A percentile compares a stretch with the other conserved stretches of the same genome.
Evolutionary conservation across 1,284 basidiomycete genomes (phyloP).

Genomic region (Taiwanofungus camphoratus): DNA sequence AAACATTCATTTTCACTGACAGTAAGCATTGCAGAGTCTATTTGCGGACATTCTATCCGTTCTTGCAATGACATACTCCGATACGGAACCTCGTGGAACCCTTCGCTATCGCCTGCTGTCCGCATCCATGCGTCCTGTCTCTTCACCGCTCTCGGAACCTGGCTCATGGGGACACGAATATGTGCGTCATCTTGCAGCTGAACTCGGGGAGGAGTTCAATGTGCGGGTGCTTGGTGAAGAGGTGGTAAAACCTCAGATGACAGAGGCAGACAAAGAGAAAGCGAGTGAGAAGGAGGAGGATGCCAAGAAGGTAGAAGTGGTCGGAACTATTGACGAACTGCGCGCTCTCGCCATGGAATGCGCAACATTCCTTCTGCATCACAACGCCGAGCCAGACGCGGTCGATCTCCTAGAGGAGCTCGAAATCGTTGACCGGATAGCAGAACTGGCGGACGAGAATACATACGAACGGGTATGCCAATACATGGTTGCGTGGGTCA

Average conservation of each 20-base stretch:
- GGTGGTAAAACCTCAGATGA: slow-evolving; percentile 29
- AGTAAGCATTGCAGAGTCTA: slow-evolving; percentile 54
- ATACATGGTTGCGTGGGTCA: slow-evolving; percentile 89
- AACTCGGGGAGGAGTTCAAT: slow-evolving; percentile 92
- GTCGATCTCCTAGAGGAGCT: slow-evolving; percentile 95
- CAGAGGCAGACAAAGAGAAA: slow-evolving; percentile 26
- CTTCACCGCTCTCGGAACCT: slow-evolving; percentile 75
- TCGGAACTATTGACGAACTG: slow-evolving; percentile 68
- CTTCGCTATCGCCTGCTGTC: slow-evolving; percentile 87
- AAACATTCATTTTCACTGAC: slow-evolving; percentile 5
- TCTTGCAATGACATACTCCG: slow-evolving; percentile 99
- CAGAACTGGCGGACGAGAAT: slow-evolving; percentile 78
- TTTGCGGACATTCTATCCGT: slow-evolving; percentile 99
- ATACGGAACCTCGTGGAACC: slow-evolving; percentile 91
- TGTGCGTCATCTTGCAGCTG: slow-evolving; percentile 93
- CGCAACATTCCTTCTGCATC: slow-evolving; percentile 86
- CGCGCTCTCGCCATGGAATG: slow-evolving; percentile 80
- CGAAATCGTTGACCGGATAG: slow-evolving; percentile 83
- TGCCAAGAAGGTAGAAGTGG: slow-evolving; percentile 17
- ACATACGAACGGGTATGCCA: slow-evolving; percentile 93
- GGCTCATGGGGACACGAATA: slow-evolving; percentile 99
- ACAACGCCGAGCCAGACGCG: slow-evolving; percentile 98
- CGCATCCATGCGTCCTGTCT: slow-evolving; percentile 58
- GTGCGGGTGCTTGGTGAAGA: slow-evolving; percentile 40
- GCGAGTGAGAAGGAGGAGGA: slow-evolving; percentile 26